phyloP scores from a whole-genome alignment of 1,284 basidiomycete genomes.

The Microbotryomycetes sp. region DNA sequence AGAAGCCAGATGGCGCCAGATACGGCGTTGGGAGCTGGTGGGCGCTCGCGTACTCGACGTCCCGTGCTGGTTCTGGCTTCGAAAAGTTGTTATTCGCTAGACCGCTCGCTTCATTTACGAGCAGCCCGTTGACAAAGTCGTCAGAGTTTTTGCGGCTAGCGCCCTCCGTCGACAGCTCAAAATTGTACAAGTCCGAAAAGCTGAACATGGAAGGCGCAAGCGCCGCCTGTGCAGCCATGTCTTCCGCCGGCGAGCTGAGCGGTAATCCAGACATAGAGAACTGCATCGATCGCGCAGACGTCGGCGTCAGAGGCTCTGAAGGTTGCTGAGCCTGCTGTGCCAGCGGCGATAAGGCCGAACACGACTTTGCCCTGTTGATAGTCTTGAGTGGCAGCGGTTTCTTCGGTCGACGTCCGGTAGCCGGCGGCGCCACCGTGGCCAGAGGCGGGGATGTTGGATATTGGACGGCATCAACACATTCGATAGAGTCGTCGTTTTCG shows the following conservation, averaged over 20 bases:
- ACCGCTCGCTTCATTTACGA: conserved; percentile 8
- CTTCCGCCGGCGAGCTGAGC: conserved; percentile 24
- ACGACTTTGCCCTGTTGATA: conserved; percentile 32
- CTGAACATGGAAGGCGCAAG: conserved; percentile 17
- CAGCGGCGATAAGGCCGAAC: conserved; percentile 19
- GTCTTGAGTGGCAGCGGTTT: conserved; percentile 19
- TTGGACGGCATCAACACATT: too few species aligned
- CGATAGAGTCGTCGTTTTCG: neutral
- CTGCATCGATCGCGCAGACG: conserved; percentile 6
- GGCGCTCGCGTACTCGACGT: neutral
- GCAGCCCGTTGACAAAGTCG: conserved; percentile 12
- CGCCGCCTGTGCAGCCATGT: neutral
- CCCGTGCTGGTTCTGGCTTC: neutral
- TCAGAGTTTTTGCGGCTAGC: conserved; percentile 19
- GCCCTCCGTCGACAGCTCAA: conserved; percentile 18
- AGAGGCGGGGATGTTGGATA: neutral
- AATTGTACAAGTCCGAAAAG: conserved; percentile 32
- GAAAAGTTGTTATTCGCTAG: conserved; percentile 8
- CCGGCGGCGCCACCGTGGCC: neutral
- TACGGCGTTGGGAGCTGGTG: conserved; percentile 2
- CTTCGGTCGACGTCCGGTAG: conserved; percentile 8
- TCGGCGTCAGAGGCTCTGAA: conserved; percentile 28
- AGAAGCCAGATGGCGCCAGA: conserved; percentile 21
- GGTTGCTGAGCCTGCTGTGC: conserved; percentile 2
- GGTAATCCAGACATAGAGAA: conserved; percentile 14